These are phyloP conservation scores for Acanthamoeba culbertsoni DNA, from an alignment of 208 protist genomes.

Conservation along the genomic window DNA sequence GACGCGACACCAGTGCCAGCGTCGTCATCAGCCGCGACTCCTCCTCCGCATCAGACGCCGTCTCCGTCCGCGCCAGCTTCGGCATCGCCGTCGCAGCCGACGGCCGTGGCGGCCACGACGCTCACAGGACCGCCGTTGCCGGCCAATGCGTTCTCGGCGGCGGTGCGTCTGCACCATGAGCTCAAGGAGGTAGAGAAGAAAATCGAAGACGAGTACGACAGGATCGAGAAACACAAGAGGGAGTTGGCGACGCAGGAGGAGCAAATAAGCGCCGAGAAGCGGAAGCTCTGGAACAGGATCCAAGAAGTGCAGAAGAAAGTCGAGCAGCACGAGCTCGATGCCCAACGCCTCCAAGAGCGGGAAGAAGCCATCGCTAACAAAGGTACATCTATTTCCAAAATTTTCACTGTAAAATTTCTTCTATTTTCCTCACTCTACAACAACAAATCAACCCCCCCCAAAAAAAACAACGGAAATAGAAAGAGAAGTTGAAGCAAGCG, in stretches of 20 bases:
- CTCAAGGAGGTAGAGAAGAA: slow-evolving; percentile 40
- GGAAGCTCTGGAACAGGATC: neutral
- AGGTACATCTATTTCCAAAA: neutral
- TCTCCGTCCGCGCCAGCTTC: neutral
- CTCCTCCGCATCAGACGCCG: neutral
- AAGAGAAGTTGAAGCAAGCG: neutral
- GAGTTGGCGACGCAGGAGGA: neutral
- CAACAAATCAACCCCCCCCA: too few relatives aligned
- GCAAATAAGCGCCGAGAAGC: neutral
- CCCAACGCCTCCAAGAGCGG: neutral
- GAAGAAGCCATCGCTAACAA: neutral
- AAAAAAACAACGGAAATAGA: neutral
- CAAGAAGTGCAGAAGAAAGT: slow-evolving; percentile 31
- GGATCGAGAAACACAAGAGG: neutral
- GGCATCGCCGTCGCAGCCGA: neutral
- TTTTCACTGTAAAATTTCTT: neutral
- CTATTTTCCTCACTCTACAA: too few relatives aligned
- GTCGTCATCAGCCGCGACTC: neutral
- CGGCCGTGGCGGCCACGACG: neutral
- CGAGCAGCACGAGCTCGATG: neutral
- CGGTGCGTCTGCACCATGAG: neutral
- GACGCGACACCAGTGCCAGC: neutral
- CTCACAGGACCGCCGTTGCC: neutral
- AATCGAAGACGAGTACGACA: neutral
- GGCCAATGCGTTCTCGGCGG: neutral